These are phyloP conservation scores for Chloranthus sessilifolius DNA, from an alignment of 164 flowering plant genomes.

Conservation along the genomic window DNA sequence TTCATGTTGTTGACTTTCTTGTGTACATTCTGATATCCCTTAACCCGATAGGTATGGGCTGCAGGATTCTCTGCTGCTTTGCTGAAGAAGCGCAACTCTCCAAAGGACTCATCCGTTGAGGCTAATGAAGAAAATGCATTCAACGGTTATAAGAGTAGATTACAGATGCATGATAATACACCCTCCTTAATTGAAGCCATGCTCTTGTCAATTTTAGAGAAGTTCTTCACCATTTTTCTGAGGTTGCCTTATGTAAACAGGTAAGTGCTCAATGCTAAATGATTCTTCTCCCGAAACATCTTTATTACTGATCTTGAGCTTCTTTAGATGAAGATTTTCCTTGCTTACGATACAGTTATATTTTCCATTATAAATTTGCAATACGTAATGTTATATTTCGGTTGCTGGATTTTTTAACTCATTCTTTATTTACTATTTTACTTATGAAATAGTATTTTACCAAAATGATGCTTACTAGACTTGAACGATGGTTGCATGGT, in stretches of 20 bases:
- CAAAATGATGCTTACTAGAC: too few species aligned
- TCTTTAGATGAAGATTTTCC: too few species aligned
- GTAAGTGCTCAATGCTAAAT: constrained; percentile 34
- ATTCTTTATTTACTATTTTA: too few species aligned
- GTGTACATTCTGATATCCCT: neutral
- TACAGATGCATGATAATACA: constrained; percentile 31
- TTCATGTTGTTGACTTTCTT: constrained; percentile 6
- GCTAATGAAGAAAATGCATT: constrained; percentile 19
- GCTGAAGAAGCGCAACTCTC: constrained; percentile 66
- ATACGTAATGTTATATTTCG: too few species aligned
- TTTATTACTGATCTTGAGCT: too few species aligned
- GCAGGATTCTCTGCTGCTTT: constrained; percentile 90
- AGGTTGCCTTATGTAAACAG: constrained; percentile 56
- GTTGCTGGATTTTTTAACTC: too few species aligned
- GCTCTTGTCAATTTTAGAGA: constrained; percentile 46
- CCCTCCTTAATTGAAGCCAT: constrained; percentile 38
- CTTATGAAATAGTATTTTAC: too few species aligned
- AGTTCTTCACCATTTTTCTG: constrained; percentile 51
- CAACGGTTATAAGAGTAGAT: constrained; percentile 14
- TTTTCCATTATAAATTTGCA: too few species aligned
- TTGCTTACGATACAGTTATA: too few species aligned
- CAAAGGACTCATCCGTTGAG: constrained; percentile 25
- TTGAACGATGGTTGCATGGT: too few species aligned
- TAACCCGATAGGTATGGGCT: constrained; percentile 80
- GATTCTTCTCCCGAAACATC: too few species aligned